phyloP scores from a whole-genome alignment of 352 stramenopile genomes.

The Thraustochytrium striatum region DNA sequence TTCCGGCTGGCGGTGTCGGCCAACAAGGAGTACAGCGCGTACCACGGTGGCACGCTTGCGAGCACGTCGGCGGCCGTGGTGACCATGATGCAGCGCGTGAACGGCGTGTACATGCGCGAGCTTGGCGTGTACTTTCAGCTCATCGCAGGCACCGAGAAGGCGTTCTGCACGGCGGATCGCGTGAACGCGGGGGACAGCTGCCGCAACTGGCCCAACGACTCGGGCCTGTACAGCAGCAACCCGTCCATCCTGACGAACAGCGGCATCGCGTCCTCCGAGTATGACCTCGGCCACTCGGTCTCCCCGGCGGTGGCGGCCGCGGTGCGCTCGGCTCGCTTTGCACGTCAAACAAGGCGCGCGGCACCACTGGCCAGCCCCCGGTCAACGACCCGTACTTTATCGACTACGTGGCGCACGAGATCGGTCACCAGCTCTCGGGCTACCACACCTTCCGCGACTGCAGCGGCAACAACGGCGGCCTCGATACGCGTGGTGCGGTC shows the following conservation, averaged over 20 bases:
- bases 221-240: slow-evolving; percentile 21
- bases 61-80: too few species aligned
- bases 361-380: slow-evolving; percentile 15
- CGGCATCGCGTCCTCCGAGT: slow-evolving; percentile 25
- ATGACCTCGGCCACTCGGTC: slow-evolving; percentile 33
- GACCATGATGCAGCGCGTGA: too few species aligned
- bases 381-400: slow-evolving; percentile 20
- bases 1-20: too few species aligned
- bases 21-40: too few species aligned
- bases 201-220: slow-evolving; percentile 43
- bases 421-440: slow-evolving; percentile 36
- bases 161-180: too few species aligned
- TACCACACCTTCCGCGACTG: slow-evolving; percentile 41
- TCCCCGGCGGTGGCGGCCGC: slow-evolving; percentile 6
- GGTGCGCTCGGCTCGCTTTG: neutral
- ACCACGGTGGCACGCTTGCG: too few species aligned
- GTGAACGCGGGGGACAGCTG: too few species aligned
- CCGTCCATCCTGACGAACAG: neutral
- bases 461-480: too few species aligned
- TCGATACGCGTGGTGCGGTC: slow-evolving; percentile 17
- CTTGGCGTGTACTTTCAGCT: too few species aligned
- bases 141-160: too few species aligned
- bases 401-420: slow-evolving; percentile 42
- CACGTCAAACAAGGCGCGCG: slow-evolving; percentile 20
- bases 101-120: too few species aligned